Conservation (phyloP, 768 basidiomycete genomes). For the Mycena alexandri region DNA sequence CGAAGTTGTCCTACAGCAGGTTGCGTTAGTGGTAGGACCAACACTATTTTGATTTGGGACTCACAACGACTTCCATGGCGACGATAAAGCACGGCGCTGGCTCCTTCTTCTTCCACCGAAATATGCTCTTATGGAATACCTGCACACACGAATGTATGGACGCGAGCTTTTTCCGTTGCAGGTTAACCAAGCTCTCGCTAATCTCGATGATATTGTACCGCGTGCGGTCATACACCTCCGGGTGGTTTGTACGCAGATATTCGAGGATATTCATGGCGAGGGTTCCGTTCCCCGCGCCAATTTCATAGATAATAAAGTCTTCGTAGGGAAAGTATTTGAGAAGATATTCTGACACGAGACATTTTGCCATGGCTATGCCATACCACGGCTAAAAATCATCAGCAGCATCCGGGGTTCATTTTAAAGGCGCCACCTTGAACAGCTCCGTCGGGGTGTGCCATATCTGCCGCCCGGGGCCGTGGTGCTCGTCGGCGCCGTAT, state of each 20-base stretch:
- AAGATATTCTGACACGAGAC: slow-evolving; percentile 92
- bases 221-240: slow-evolving; percentile 94
- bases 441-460: slow-evolving; percentile 99
- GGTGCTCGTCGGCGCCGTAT: slow-evolving; percentile 71
- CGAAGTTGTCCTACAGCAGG: slow-evolving; percentile 86
- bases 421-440: slow-evolving; percentile 78
- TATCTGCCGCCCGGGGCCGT: slow-evolving; percentile 87
- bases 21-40: too few relatives aligned
- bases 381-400: slow-evolving; percentile 85
- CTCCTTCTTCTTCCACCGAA: slow-evolving; percentile 84
- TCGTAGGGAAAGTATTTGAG: slow-evolving; percentile 96
- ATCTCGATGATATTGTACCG: slow-evolving; percentile 97
- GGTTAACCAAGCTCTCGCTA: slow-evolving; percentile 80
- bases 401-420: slow-evolving; percentile 23
- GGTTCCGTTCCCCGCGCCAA: slow-evolving; percentile 98
- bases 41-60: slow-evolving; percentile 51
- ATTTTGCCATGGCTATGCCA: slow-evolving; percentile 90
- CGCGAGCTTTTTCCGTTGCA: too few relatives aligned
- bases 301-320: slow-evolving; percentile 96
- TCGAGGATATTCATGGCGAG: slow-evolving; percentile 91
- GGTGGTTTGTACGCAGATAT: slow-evolving; percentile 80
- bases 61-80: slow-evolving; percentile 94
- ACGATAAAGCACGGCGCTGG: slow-evolving; percentile 92
- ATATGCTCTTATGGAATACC: slow-evolving; percentile 83
- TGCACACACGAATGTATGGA: slow-evolving; percentile 75